Base-by-base conservation (phyloP, 305 asterid species). In the Petunia hybrid region DNA sequence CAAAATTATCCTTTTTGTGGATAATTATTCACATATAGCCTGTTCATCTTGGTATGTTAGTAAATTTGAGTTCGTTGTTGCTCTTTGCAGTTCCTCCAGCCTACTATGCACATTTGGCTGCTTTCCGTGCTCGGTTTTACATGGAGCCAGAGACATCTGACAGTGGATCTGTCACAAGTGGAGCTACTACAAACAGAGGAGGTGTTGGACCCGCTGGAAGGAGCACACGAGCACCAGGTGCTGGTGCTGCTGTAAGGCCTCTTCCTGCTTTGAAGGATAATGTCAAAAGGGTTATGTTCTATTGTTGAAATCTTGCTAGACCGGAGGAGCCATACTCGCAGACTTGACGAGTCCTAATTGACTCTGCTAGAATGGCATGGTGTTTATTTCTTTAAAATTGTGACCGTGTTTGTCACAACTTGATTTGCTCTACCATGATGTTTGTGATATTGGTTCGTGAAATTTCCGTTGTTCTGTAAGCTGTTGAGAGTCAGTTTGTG, bases 61-160 rank as follows among this genome's bases (percentile, higher is more conserved):
- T 74, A 4, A 40, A 31, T 40, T 14, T 61, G n/a, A 12, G 45
- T 31, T 57, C 55, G 3, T 51, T 73, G 63, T 48, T 73, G 63
- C 59, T 51, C 61, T 73, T 69, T 48, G 73, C 92, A 96, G 97
- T 96, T 79, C 99, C 99, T 46, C 99, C 99, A 62, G 99, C 97
- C 10, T 96, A 94, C 81, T 96, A 96, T 77, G 99, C 98, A 0
- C 99, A 96, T 86, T 79, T 96, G 81, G 99, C 98, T 68, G 99
- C 99, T 12, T 96, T 96, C 64, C 92, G 99, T 57, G 99, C 99
- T 36, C 95, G 99, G 5, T 94, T 91, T 81, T 96, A 96, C 79
- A 88, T 94, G 98, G 98, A 94, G 86, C 97, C 94, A 0, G 95
- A 91, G 69, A 88, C 91, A 14, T 91, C 98, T 0, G 98, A 96